A percentile compares a stretch with the other conserved stretches of the same genome.
Evolutionary conservation across 1,284 basidiomycete genomes (phyloP).

Genomic region (Trametes hirsuta): DNA sequence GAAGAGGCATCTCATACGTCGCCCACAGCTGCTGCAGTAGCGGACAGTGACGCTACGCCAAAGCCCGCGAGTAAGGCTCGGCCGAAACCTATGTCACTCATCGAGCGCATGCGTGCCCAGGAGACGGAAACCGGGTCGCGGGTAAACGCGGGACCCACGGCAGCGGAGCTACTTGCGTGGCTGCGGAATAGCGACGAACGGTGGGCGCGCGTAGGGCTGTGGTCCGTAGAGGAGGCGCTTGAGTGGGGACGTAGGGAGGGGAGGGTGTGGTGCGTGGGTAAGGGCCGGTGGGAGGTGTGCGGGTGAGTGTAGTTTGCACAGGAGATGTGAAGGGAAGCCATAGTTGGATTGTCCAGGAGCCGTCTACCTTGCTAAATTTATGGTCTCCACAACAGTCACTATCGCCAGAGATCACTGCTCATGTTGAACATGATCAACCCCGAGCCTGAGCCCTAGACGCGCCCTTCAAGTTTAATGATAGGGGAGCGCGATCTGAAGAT

Average conservation of each 20-base stretch:
- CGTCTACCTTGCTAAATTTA: neutral
- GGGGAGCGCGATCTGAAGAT: too few relatives aligned
- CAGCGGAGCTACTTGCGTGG: conserved; percentile 49
- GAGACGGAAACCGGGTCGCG: conserved; percentile 2
- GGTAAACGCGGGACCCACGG: conserved; percentile 43
- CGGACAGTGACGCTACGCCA: neutral
- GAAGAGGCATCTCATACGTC: conserved; percentile 12
- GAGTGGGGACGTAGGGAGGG: conserved; percentile 47
- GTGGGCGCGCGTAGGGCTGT: conserved; percentile 65
- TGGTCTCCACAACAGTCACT: neutral
- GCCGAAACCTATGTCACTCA: conserved; percentile 13
- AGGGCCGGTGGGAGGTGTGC: conserved; percentile 43
- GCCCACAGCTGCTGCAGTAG: neutral
- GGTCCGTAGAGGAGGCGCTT: conserved; percentile 64
- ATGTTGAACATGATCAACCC: too few relatives aligned
- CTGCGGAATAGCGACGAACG: conserved; percentile 55
- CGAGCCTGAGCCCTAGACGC: too few relatives aligned
- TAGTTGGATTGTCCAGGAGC: too few relatives aligned
- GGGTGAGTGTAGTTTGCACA: conserved; percentile 24
- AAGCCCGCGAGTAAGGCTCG: neutral
- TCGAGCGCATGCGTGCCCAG: conserved; percentile 19
- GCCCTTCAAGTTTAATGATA: too few relatives aligned
- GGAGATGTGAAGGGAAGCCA: neutral
- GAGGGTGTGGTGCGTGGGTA: conserved; percentile 49
- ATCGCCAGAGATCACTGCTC: too few relatives aligned